Evolutionary conservation across 345 rosid genomes (phyloP), one percentile per base, ranked within the genome.

Genomic region (Lenwebbia sp.): DNA sequence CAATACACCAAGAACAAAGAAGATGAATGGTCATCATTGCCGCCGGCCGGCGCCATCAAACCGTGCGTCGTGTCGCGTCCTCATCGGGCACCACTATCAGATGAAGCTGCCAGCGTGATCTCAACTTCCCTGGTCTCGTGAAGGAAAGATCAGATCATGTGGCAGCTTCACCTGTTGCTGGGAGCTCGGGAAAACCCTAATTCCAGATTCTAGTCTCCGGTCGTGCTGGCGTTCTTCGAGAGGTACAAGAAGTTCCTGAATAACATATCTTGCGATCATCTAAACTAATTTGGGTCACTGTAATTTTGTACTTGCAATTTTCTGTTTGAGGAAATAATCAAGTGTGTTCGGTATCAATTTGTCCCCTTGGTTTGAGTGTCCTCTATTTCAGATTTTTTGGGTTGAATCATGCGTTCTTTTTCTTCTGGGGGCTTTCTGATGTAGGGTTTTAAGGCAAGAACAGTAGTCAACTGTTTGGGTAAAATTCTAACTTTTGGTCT

Each of bases 31-130:
- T 41, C n/a, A 83, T 54, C 47, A 6, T 83, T 8, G 76, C 76
- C 5, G 41, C 76, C 17, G 50, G 44, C 84, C 47, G 40, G 74
- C 5, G 33, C 49, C 49, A 30, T 54, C 54, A 13, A 26, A 13
- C 83, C 40, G 54, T 49, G 54, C 54, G 15, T 15, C 26, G 10
- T 17, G 54, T 21, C 83, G 85, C 84, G 52, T 23, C 86, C 81
- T 81, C 62, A 82, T 87, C 92, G 95, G 88, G 94, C 91, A 87
- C 90, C 91, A 88, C 87, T 92, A 92, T 90, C 98, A 88, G 99
- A 90, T 96, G 98, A 96, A 96, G 99, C 99, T 96, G 99, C 98
- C 99, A 96, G 99, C 99, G 95, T 96, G 99, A 96, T 96, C 96
- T 94, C 88, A 93, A 90, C 85, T 86, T 86, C 58, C 60, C 82